A percentile compares a stretch with the other conserved stretches of the same genome.
These are phyloP conservation scores for Boletus vermiculosoides DNA, from an alignment of 768 basidiomycete species.

Conservation along the genomic window DNA sequence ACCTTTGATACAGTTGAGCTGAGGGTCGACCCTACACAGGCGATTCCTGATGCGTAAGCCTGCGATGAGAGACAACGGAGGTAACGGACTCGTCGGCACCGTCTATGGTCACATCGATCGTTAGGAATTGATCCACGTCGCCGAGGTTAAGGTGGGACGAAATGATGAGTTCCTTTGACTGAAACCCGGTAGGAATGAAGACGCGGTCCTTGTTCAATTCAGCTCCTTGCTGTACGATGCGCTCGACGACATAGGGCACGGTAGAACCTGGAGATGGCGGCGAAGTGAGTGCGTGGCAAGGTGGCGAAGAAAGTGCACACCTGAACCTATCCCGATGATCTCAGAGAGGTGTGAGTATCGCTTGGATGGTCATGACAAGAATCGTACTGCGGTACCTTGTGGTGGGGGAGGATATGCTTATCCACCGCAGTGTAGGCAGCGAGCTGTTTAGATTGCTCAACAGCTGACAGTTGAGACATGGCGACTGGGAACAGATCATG, in stretches of 20 bases:
- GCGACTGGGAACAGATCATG: slow-evolving; percentile 2
- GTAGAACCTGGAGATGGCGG: slow-evolving; percentile 64
- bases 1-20: slow-evolving; percentile 93
- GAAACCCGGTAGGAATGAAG: slow-evolving; percentile 94
- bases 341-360: slow-evolving; percentile 27
- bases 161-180: slow-evolving; percentile 94
- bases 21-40: slow-evolving; percentile 67
- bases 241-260: slow-evolving; percentile 94
- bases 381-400: slow-evolving; percentile 59
- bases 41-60: neutral
- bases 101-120: slow-evolving; percentile 95
- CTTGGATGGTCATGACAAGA: neutral
- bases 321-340: slow-evolving; percentile 89
- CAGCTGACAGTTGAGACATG: slow-evolving; percentile 35
- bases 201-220: slow-evolving; percentile 76
- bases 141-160: slow-evolving; percentile 73
- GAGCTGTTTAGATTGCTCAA: slow-evolving; percentile 85
- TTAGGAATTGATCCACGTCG: slow-evolving; percentile 85
- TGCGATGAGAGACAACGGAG: neutral
- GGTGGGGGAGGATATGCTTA: slow-evolving; percentile 74
- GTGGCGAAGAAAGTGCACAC: slow-evolving; percentile 34
- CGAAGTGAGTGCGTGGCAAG: slow-evolving; percentile 1
- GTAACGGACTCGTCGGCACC: slow-evolving; percentile 89
- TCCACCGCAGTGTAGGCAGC: slow-evolving; percentile 97
- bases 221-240: slow-evolving; percentile 81